These are phyloP conservation scores for Allomyces macrogynus DNA, from an alignment of 192 early-diverging fungal species.

Conservation along the genomic window DNA sequence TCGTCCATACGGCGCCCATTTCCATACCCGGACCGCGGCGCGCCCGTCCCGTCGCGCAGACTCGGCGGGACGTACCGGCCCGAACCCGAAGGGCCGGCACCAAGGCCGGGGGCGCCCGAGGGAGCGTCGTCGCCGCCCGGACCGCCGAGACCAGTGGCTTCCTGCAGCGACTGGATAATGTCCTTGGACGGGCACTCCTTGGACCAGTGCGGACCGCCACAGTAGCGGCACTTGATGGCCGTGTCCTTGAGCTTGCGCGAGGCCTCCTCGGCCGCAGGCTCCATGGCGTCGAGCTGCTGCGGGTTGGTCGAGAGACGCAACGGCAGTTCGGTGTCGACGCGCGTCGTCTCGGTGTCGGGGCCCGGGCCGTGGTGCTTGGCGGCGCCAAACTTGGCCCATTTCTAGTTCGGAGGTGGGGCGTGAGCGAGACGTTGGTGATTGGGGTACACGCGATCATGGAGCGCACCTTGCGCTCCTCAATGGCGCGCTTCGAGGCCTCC, in stretches of 20 bases:
- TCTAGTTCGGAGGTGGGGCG: conserved; percentile 12
- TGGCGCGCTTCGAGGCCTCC: conserved; percentile 66
- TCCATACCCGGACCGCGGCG: background rate
- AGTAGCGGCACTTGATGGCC: conserved; percentile 82
- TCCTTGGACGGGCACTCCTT: conserved; percentile 97
- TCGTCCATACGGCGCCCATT: conserved; percentile 19
- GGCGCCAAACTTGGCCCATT: conserved; percentile 84
- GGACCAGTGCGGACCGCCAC: conserved; percentile 92
- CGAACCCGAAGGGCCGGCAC: background rate
- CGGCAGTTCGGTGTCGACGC: conserved; percentile 62
- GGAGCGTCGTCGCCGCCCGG: background rate
- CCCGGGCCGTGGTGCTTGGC: conserved; percentile 55
- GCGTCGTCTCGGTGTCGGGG: conserved; percentile 74
- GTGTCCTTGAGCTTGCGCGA: conserved; percentile 39
- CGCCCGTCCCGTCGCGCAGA: conserved; percentile 6
- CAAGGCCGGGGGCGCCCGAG: conserved; percentile 2
- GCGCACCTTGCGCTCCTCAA: conserved; percentile 63
- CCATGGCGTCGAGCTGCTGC: conserved; percentile 22
- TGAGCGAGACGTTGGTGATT: too few species aligned
- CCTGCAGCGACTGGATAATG: conserved; percentile 59
- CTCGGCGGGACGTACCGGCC: background rate
- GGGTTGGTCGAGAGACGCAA: conserved; percentile 59
- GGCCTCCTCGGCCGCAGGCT: conserved; percentile 28
- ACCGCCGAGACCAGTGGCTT: conserved; percentile 9
- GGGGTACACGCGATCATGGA: too few species aligned